Evolutionary conservation across 352 stramenopile species (phyloP).

Genomic region (Globisporangium paddicum): DNA sequence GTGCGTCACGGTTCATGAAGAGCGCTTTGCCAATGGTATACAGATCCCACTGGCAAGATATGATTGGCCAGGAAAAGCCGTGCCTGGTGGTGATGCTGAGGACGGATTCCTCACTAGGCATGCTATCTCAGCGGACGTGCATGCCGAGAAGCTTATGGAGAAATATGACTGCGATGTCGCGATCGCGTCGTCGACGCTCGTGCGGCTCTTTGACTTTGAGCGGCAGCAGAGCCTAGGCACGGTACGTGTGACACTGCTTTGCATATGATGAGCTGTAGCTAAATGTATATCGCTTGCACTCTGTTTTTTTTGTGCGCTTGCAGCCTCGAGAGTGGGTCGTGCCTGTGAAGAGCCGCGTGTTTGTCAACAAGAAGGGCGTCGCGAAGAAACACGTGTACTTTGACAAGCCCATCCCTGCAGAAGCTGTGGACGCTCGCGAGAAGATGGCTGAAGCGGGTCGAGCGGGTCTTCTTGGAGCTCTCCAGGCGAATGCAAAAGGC

Average conservation of each 20-base stretch:
- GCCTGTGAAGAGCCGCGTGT: conserved; percentile 48
- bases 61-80: neutral
- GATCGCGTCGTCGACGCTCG: conserved; percentile 61
- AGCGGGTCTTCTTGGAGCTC: conserved; percentile 18
- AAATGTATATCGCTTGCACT: no score
- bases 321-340: conserved; percentile 46
- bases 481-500: conserved; percentile 17
- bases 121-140: conserved; percentile 53
- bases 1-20: conserved; percentile 14
- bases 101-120: conserved; percentile 2
- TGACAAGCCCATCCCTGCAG: conserved; percentile 34
- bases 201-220: conserved; percentile 65
- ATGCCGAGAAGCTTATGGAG: conserved; percentile 58
- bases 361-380: conserved; percentile 19
- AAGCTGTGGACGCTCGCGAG: conserved; percentile 23
- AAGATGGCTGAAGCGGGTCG: conserved; percentile 25
- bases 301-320: neutral
- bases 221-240: conserved; percentile 18
- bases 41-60: neutral
- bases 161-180: conserved; percentile 65
- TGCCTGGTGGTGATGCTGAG: neutral
- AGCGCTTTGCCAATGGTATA: conserved; percentile 5
- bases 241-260: neutral
- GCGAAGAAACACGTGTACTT: conserved; percentile 53
- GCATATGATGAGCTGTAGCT: no score